These are phyloP conservation scores for Hypericum androsaemum DNA, from an alignment of 345 rosid genomes.

Conservation along the genomic window DNA sequence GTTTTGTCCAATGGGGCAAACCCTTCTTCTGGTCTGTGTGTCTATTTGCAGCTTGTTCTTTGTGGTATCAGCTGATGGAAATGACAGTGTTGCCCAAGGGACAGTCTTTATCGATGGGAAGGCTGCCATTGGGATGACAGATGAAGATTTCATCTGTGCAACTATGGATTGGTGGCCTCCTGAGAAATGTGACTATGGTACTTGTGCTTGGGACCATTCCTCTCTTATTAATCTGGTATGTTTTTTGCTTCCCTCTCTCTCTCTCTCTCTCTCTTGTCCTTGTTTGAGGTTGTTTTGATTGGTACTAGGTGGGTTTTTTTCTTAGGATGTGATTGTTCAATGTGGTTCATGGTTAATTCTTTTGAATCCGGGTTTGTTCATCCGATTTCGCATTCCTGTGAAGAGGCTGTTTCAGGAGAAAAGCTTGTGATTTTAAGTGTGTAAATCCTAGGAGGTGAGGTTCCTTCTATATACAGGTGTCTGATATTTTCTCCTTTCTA, in stretches of 20 bases:
- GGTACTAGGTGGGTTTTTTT: no score
- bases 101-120: slow-evolving; percentile 3
- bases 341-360: no score
- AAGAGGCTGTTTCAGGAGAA: no score
- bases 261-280: neutral
- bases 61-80: neutral
- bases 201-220: slow-evolving; percentile 79
- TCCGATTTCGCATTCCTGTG: no score
- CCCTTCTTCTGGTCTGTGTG: neutral
- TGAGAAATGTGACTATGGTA: slow-evolving; percentile 90
- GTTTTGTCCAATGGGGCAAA: neutral
- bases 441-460: neutral
- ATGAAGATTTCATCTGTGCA: slow-evolving; percentile 84
- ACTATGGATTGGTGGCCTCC: slow-evolving; percentile 99
- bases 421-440: no score
- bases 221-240: slow-evolving; percentile 85
- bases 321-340: no score
- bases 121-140: slow-evolving; percentile 51
- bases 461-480: neutral
- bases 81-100: neutral
- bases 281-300: no score
- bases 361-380: no score
- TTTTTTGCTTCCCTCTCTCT: neutral
- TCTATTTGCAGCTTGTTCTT: neutral
- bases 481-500: neutral